phyloP scores from a whole-genome alignment of 495 filamentous ascomycete species.

The Alectoria sarmentosa region DNA sequence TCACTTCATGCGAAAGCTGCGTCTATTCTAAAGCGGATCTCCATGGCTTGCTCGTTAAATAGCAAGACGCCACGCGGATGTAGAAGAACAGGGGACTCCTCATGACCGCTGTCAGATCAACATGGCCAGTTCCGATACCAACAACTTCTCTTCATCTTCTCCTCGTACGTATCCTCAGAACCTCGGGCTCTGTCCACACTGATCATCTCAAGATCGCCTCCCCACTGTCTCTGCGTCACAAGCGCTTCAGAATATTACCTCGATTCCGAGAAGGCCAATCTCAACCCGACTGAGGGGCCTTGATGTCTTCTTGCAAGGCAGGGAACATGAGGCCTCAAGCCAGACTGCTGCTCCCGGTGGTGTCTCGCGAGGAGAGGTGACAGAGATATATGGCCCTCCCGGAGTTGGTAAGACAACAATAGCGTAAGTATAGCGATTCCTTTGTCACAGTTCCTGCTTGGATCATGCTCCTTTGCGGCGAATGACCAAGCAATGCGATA shows the following conservation, averaged over 20 bases:
- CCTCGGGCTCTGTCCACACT: background rate
- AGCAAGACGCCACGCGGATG: background rate
- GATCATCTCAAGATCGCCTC: slow-evolving; percentile 43
- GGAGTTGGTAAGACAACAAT: slow-evolving; percentile 83
- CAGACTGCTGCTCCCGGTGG: slow-evolving; percentile 36
- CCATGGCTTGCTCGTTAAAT: background rate
- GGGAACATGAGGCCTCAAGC: background rate
- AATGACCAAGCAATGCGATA: slow-evolving; percentile 5
- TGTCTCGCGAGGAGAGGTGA: slow-evolving; percentile 68
- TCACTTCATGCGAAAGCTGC: background rate
- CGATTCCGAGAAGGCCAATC: slow-evolving; percentile 44
- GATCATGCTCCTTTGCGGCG: background rate
- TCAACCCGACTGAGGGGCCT: slow-evolving; percentile 60
- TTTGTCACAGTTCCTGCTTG: background rate
- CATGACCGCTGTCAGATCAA: background rate
- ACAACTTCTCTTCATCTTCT: slow-evolving; percentile 27
- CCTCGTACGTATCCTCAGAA: slow-evolving; percentile 21
- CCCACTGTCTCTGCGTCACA: slow-evolving; percentile 85
- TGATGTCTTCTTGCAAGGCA: slow-evolving; percentile 43
- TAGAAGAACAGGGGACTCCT: background rate
- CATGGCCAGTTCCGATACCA: slow-evolving; percentile 21
- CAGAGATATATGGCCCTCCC: slow-evolving; percentile 83
- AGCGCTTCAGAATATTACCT: slow-evolving; percentile 59
- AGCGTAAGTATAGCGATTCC: slow-evolving; percentile 46
- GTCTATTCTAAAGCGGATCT: background rate